Base-by-base conservation (phyloP, 208 protist species). In the Wallacemonas sp. region DNA sequence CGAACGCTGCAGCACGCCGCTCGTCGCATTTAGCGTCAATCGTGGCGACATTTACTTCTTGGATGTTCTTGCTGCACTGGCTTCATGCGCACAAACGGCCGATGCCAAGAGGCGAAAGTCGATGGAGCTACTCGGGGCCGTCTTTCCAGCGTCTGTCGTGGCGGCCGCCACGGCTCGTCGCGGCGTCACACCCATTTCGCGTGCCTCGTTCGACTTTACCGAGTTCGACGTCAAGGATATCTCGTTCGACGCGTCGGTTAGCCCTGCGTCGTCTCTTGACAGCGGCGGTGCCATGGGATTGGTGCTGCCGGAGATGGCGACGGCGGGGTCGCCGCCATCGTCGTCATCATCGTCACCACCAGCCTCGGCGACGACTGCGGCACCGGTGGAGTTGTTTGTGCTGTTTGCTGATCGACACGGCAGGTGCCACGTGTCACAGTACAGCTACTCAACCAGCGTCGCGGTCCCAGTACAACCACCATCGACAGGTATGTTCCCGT, bases 171-270 rank as follows among this genome's bases (percentile, higher is more conserved):
- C 54, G 19, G 39, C 30, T n/a, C 61, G 61, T 16, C 54, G 26
- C 3, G 6, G 9, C 16, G 32, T 52, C 19, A 19, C 27, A 9
- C 33, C 46, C 19, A 61, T 80, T 17, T 68, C 66, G 12, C 55
- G 79, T 41, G 78, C 63, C 63, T 69, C 83, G 26, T 76, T 95
- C 54, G 70, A 87, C 62, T 76, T 73, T 24, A 76, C 68, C 3
- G 86, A 95, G 74, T 76, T 83, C 36, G 86, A 95, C 41, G 78
- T 95, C 16, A 75, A 76, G 11, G 72, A 87, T 44, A 85, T 93
- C 39, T 57, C 72, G 21, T 87, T 95, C 26, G 46, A 5, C 27
- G 67, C 67, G 36, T 56, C 65, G 44, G 27, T 64, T 34, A 19
- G 29, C 2, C 17, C 46, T 2, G 26, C 52, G n/a, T 34, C 34